These are phyloP conservation scores for Macroventuria anomochaeta DNA, from an alignment of 2,329 filamentous ascomycete genomes.

Conservation along the genomic window DNA sequence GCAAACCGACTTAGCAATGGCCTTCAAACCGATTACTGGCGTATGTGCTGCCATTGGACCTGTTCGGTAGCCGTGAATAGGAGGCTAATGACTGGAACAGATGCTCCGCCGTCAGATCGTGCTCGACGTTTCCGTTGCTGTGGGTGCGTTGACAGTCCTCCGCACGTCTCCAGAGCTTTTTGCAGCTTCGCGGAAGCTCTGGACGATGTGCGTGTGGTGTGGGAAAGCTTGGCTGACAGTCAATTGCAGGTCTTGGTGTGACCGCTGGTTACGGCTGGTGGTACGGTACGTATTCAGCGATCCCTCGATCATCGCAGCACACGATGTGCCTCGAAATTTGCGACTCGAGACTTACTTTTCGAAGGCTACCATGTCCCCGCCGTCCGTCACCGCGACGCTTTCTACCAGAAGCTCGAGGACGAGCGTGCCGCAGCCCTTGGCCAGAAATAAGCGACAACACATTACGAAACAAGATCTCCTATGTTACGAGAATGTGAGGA, in stretches of 20 bases:
- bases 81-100: constrained; percentile 51
- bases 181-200: constrained; percentile 9
- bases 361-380: constrained; percentile 69
- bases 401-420: constrained; percentile 69
- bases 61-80: constrained; percentile 17
- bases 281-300: constrained; percentile 61
- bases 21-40: constrained; percentile 59
- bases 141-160: constrained; percentile 59
- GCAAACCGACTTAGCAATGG: constrained; percentile 44
- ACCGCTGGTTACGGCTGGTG: constrained; percentile 70
- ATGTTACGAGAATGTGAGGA: constrained; percentile 32
- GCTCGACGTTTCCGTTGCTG: constrained; percentile 69
- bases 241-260: constrained; percentile 63
- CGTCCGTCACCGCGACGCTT: constrained; percentile 67
- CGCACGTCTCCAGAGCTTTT: not conserved
- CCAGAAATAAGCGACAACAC: constrained; percentile 38
- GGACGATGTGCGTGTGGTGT: constrained; percentile 5
- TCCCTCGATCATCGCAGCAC: not conserved
- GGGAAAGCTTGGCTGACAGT: constrained; percentile 32
- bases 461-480: constrained; percentile 33
- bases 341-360: constrained; percentile 10
- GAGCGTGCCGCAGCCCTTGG: constrained; percentile 60
- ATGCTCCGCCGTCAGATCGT: constrained; percentile 71
- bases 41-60: constrained; percentile 52
- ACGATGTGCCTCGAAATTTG: not conserved